These are phyloP conservation scores for Fusarium torreyae DNA, from an alignment of 2,329 filamentous ascomycete genomes.

Conservation along the genomic window DNA sequence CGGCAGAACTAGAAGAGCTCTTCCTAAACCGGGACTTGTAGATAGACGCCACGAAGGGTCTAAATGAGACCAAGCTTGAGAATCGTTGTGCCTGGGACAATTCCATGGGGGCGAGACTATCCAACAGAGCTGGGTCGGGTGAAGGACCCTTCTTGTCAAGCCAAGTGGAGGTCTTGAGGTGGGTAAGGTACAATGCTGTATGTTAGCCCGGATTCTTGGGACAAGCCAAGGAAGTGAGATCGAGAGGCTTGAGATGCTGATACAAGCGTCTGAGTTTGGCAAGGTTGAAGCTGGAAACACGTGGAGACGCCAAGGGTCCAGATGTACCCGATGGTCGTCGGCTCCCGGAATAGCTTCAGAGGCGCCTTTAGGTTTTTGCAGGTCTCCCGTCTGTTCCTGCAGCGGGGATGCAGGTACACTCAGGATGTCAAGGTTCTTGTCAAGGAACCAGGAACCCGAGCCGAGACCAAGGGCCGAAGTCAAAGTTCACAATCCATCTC, in stretches of 20 bases:
- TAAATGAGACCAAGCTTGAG: slow-evolving; percentile 11
- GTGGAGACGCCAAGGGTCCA: slow-evolving; percentile 36
- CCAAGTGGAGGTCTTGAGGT: slow-evolving; percentile 1
- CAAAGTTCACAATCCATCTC: neutral
- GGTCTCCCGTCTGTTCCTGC: slow-evolving; percentile 29
- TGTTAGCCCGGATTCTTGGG: slow-evolving; percentile 2
- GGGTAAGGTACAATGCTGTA: slow-evolving; percentile 3
- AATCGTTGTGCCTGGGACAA: slow-evolving; percentile 1
- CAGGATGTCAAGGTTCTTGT: neutral
- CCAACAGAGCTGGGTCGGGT: slow-evolving; percentile 4
- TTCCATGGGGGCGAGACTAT: slow-evolving; percentile 22
- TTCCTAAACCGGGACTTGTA: slow-evolving; percentile 27
- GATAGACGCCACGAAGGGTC: slow-evolving; percentile 40
- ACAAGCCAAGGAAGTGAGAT: slow-evolving; percentile 4
- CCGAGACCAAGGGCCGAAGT: slow-evolving; percentile 10
- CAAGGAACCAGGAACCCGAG: neutral
- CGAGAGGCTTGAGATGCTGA: slow-evolving; percentile 11
- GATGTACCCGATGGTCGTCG: slow-evolving; percentile 31
- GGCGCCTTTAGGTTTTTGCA: slow-evolving; percentile 20
- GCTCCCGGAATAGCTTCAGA: slow-evolving; percentile 16
- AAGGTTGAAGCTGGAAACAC: slow-evolving; percentile 24
- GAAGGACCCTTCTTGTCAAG: slow-evolving; percentile 3
- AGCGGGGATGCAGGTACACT: slow-evolving; percentile 29
- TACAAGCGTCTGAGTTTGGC: slow-evolving; percentile 9
- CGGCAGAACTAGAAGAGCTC: slow-evolving; percentile 11